These are phyloP conservation scores for Chlorella sp. DNA, from an alignment of 139 green algal genomes.

Conservation along the genomic window DNA sequence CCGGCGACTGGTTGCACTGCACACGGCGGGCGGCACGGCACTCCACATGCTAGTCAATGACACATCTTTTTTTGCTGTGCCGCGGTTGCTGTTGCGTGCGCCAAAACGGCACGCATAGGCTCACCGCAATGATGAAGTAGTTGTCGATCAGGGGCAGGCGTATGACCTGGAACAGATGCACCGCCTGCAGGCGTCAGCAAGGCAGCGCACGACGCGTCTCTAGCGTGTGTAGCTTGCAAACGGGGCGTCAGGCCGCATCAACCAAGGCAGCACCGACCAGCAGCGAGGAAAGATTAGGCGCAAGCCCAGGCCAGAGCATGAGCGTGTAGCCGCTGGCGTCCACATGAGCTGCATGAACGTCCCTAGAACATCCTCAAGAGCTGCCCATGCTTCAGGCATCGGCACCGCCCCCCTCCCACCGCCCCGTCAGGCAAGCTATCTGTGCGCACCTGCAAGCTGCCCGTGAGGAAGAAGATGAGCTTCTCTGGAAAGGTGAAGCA, in stretches of 20 bases:
- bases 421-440: neutral
- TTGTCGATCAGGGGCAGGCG: neutral
- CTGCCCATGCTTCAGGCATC: neutral
- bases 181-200: neutral
- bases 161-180: neutral
- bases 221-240: neutral
- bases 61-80: too few relatives aligned
- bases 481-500: conserved; percentile 64
- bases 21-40: too few relatives aligned
- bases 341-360: too few relatives aligned
- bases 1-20: neutral
- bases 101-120: too few relatives aligned
- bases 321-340: too few relatives aligned
- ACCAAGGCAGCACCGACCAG: neutral
- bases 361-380: too few relatives aligned
- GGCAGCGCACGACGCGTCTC: neutral
- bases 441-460: conserved; percentile 36
- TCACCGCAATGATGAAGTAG: neutral
- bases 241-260: neutral
- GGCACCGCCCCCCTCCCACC: neutral
- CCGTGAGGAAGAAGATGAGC: conserved; percentile 76
- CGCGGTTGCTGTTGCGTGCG: too few relatives aligned
- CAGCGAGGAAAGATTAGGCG: too few relatives aligned
- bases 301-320: too few relatives aligned
- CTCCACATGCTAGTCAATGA: too few relatives aligned